Evolutionary conservation across 2,329 filamentous ascomycete species (phyloP).

Genomic region (Claviceps spartinae): DNA sequence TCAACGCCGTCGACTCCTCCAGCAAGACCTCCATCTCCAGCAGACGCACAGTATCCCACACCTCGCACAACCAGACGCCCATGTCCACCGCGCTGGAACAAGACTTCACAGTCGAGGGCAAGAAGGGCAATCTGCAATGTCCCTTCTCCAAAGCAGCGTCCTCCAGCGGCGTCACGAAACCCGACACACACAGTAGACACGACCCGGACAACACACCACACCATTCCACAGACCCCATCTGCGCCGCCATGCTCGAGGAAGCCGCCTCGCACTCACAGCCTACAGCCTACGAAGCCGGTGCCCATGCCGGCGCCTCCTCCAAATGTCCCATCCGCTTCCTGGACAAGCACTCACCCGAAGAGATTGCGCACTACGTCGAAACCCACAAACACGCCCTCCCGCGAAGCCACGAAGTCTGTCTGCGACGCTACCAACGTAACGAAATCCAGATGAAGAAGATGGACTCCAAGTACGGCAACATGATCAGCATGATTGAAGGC

Average conservation of each 20-base stretch:
- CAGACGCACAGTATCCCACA: slow-evolving; percentile 32
- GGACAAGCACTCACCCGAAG: slow-evolving; percentile 83
- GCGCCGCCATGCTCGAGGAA: slow-evolving; percentile 49
- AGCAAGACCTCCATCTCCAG: slow-evolving; percentile 39
- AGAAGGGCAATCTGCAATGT: slow-evolving; percentile 65
- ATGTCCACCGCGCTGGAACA: slow-evolving; percentile 61
- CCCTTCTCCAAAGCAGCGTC: slow-evolving; percentile 50
- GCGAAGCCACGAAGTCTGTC: slow-evolving; percentile 83
- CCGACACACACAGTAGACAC: slow-evolving; percentile 9
- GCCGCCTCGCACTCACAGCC: slow-evolving; percentile 29
- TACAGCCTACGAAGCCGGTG: not conserved
- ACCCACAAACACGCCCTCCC: slow-evolving; percentile 92
- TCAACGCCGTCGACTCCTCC: slow-evolving; percentile 33
- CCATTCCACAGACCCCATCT: slow-evolving; percentile 45
- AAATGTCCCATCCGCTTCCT: slow-evolving; percentile 89
- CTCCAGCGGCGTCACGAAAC: slow-evolving; percentile 16
- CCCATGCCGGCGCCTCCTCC: slow-evolving; percentile 18
- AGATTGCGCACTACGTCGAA: slow-evolving; percentile 86
- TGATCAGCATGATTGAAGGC: slow-evolving; percentile 89
- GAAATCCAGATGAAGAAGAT: slow-evolving; percentile 74
- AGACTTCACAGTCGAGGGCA: slow-evolving; percentile 81
- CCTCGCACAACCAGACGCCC: slow-evolving; percentile 36
- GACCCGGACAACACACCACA: slow-evolving; percentile 30
- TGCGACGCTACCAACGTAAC: slow-evolving; percentile 78
- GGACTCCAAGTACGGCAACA: slow-evolving; percentile 84